Conservation (phyloP, 805 yeast genomes). For the Kodamaea kakaduensis region DNA sequence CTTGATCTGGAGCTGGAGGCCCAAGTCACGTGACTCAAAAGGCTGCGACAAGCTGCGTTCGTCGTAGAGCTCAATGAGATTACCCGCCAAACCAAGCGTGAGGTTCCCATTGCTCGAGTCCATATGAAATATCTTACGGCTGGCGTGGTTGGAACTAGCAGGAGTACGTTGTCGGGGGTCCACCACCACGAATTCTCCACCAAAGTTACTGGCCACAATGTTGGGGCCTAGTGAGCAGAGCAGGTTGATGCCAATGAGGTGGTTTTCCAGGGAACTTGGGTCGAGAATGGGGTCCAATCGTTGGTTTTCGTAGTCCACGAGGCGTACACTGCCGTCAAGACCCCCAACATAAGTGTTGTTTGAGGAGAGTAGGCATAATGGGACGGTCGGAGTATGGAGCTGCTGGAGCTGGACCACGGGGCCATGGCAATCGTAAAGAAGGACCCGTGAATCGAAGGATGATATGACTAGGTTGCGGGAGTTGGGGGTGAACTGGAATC, state of each 20-base stretch:
- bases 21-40: slow-evolving; percentile 52
- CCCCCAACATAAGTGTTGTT: slow-evolving; percentile 44
- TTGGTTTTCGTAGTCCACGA: slow-evolving; percentile 18
- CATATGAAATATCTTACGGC: slow-evolving; percentile 58
- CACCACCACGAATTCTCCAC: slow-evolving; percentile 44
- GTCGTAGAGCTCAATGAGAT: slow-evolving; percentile 57
- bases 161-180: slow-evolving; percentile 30
- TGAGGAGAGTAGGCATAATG: slow-evolving; percentile 27
- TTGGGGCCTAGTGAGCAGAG: slow-evolving; percentile 11
- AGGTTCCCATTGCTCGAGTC: slow-evolving; percentile 46
- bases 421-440: slow-evolving; percentile 34
- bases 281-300: background rate
- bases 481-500: slow-evolving; percentile 35
- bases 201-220: slow-evolving; percentile 60
- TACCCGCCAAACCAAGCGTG: slow-evolving; percentile 51
- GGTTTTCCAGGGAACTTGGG: slow-evolving; percentile 1
- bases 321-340: slow-evolving; percentile 51
- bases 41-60: slow-evolving; percentile 44
- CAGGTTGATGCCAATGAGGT: slow-evolving; percentile 16
- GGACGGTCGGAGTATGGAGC: slow-evolving; percentile 17
- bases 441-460: slow-evolving; percentile 55
- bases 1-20: slow-evolving; percentile 63
- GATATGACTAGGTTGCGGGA: slow-evolving; percentile 43
- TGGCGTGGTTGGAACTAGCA: slow-evolving; percentile 15
- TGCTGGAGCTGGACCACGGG: slow-evolving; percentile 7